These are phyloP conservation scores for Rhizopus arrhizus DNA, from an alignment of 371 early-diverging fungal species.

Conservation along the genomic window DNA sequence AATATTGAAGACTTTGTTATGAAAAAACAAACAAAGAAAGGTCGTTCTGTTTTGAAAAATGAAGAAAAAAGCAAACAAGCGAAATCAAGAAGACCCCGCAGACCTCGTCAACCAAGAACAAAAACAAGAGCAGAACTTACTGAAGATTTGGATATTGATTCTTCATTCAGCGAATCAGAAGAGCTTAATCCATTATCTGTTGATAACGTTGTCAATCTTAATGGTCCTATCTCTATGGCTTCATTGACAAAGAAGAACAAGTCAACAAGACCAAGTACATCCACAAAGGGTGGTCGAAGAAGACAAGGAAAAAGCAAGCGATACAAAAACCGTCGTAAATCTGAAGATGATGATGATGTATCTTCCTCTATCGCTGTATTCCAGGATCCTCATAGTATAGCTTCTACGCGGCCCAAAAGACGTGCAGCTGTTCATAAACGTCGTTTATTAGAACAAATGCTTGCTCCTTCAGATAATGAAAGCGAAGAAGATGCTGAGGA, in stretches of 20 bases:
- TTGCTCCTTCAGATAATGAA: slow-evolving; percentile 41
- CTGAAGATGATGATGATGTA: slow-evolving; percentile 23
- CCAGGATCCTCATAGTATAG: slow-evolving; percentile 39
- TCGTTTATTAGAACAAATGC: slow-evolving; percentile 47
- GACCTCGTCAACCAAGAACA: slow-evolving; percentile 17
- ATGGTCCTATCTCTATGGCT: slow-evolving; percentile 50
- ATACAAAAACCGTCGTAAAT: slow-evolving; percentile 11
- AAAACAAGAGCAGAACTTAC: slow-evolving; percentile 27
- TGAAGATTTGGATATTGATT: slow-evolving; percentile 27
- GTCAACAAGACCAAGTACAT: background rate
- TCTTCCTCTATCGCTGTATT: slow-evolving; percentile 23
- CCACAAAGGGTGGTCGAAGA: slow-evolving; percentile 6
- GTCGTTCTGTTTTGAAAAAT: slow-evolving; percentile 12
- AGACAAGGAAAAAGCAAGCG: slow-evolving; percentile 9
- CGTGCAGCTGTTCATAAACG: slow-evolving; percentile 51
- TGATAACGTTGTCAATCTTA: background rate
- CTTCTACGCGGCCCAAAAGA: slow-evolving; percentile 45
- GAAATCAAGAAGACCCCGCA: slow-evolving; percentile 8
- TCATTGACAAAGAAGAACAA: slow-evolving; percentile 32
- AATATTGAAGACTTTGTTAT: slow-evolving; percentile 40
- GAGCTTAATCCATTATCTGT: slow-evolving; percentile 1
- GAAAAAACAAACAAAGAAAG: slow-evolving; percentile 18
- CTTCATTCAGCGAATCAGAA: slow-evolving; percentile 23
- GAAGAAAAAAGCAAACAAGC: slow-evolving; percentile 4
- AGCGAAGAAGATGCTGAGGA: slow-evolving; percentile 26